Evolutionary conservation across 371 early-diverging fungal species (phyloP).

Genomic region (Batkoa obscura): DNA sequence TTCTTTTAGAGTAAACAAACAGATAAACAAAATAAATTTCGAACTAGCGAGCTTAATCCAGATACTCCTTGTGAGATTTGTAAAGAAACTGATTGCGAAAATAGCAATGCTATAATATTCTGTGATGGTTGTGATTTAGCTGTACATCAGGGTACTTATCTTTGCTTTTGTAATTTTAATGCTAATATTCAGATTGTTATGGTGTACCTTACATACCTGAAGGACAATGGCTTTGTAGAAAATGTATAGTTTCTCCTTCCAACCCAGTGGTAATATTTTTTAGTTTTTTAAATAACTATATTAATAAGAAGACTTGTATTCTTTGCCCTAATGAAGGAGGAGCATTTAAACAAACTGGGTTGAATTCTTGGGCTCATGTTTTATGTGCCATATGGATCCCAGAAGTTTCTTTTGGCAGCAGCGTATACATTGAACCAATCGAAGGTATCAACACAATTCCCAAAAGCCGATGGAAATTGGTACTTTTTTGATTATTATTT

Average conservation of each 20-base stretch:
- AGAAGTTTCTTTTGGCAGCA: conserved; percentile 75
- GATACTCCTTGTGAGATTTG: conserved; percentile 87
- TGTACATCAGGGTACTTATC: conserved; percentile 76
- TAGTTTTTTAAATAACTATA: conserved; percentile 21
- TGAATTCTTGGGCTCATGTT: conserved; percentile 89
- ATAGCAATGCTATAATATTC: conserved; percentile 94
- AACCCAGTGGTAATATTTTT: conserved; percentile 35
- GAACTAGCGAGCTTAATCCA: conserved; percentile 21
- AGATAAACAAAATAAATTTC: conserved; percentile 46
- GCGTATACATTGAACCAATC: conserved; percentile 94
- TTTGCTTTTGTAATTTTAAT: conserved; percentile 25
- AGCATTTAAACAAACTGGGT: conserved; percentile 89
- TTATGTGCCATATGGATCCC: conserved; percentile 93
- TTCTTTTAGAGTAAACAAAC: neutral
- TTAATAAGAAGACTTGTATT: conserved; percentile 39
- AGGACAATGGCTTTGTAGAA: conserved; percentile 96
- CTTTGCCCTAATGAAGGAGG: conserved; percentile 91
- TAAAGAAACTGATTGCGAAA: conserved; percentile 89
- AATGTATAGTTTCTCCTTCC: conserved; percentile 87
- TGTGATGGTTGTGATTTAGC: conserved; percentile 98
- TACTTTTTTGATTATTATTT: conserved; percentile 6
- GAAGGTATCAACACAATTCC: conserved; percentile 76
- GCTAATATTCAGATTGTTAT: conserved; percentile 66
- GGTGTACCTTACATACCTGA: conserved; percentile 99
- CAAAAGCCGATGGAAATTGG: conserved; percentile 75